Percentiles rank a stretch among this genome's conserved stretches.
Conservation (phyloP, 306 rosid species). For the Lathyrus oleraceus region DNA sequence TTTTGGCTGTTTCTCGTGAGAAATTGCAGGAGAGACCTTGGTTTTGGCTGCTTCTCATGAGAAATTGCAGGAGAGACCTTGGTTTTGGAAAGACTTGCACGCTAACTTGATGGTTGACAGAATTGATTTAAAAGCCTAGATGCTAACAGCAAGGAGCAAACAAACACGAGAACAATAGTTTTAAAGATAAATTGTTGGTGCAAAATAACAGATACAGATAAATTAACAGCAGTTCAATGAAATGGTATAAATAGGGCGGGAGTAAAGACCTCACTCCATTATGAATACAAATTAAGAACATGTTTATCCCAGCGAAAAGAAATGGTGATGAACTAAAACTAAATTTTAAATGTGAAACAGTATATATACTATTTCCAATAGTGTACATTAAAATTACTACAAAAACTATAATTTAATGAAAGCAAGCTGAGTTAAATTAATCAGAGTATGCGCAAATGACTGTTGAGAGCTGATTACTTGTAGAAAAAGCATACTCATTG, state of each 20-base stretch:
- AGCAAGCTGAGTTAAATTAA: constrained; percentile 30
- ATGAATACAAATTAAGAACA: not conserved
- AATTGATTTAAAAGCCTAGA: not conserved
- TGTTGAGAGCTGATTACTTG: not conserved
- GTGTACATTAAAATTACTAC: constrained; percentile 16
- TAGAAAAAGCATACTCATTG: constrained; percentile 8
- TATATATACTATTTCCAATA: constrained; percentile 26
- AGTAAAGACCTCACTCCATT: not conserved
- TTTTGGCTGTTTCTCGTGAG: not conserved
- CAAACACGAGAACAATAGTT: not conserved
- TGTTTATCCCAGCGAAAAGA: not conserved
- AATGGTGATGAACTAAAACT: constrained; percentile 10
- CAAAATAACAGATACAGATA: not conserved
- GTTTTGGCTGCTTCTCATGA: not conserved
- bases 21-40: too few species aligned
- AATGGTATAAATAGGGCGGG: not conserved
- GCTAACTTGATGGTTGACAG: not conserved
- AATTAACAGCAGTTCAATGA: not conserved
- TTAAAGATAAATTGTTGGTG: not conserved
- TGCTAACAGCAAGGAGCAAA: not conserved
- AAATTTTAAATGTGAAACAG: not conserved
- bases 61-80: not conserved
- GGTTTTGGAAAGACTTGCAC: not conserved
- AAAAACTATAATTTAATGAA: constrained; percentile 20
- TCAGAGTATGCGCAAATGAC: constrained; percentile 5